Percentiles rank a stretch among this genome's conserved stretches.
Evolutionary conservation across 2,329 filamentous ascomycete species (phyloP).

Genomic region (Trichophyton benhamiae): DNA sequence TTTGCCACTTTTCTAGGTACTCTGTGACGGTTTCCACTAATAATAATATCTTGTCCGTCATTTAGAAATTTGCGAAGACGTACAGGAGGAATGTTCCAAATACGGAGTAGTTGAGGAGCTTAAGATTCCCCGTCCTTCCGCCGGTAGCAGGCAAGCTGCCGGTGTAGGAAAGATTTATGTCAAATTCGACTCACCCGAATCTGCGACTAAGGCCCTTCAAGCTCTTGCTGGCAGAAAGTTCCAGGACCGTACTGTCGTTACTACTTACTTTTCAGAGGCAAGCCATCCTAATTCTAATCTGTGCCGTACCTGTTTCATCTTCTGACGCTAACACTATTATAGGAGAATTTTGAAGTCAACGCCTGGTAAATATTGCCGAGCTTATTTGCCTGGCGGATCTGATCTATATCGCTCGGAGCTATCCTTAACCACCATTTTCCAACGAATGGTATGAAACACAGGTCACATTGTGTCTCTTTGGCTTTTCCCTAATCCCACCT

Average conservation of each 20-base stretch:
- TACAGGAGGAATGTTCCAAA: constrained; percentile 84
- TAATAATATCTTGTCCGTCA: neutral
- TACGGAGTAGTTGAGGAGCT: constrained; percentile 75
- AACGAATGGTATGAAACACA: neutral
- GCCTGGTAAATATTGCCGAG: constrained; percentile 54
- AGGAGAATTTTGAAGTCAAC: constrained; percentile 89
- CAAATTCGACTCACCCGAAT: constrained; percentile 71
- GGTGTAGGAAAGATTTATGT: constrained; percentile 97
- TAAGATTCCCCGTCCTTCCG: constrained; percentile 80
- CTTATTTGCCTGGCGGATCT: neutral
- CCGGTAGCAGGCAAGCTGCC: constrained; percentile 68
- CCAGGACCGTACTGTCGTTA: constrained; percentile 87
- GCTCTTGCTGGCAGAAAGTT: constrained; percentile 94
- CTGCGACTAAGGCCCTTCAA: constrained; percentile 70
- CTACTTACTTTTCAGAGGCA: constrained; percentile 91
- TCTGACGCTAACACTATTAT: constrained; percentile 11
- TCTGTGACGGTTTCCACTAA: neutral
- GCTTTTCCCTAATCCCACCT: neutral
- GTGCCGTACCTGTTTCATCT: constrained; percentile 21
- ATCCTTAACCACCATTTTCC: neutral
- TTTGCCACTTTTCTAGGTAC: neutral
- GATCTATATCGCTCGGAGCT: neutral
- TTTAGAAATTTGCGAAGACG: constrained; percentile 89
- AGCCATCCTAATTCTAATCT: constrained; percentile 16
- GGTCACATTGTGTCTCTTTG: neutral